phyloP scores from a whole-genome alignment of 257 asterid species.

The Primulina eburnea region DNA sequence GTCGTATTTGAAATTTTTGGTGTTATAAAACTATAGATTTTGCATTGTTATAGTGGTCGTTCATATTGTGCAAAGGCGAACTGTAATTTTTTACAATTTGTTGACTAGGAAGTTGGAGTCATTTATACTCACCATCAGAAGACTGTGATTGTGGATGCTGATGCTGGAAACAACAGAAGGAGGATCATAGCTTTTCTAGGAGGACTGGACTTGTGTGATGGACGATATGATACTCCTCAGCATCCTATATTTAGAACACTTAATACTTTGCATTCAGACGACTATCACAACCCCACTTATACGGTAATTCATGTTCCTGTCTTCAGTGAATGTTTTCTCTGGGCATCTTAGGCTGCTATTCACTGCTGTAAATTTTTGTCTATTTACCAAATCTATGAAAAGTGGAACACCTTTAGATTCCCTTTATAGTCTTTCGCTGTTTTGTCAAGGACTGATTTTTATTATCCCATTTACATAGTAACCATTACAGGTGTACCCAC shows the following conservation, averaged over 20 bases:
- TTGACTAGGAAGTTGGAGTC: slow-evolving; percentile 83
- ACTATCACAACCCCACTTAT: slow-evolving; percentile 91
- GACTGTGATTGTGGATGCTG: slow-evolving; percentile 89
- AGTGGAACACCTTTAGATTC: neutral
- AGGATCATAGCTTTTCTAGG: slow-evolving; percentile 82
- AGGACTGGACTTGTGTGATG: slow-evolving; percentile 93
- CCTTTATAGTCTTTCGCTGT: neutral
- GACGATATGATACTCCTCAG: slow-evolving; percentile 86
- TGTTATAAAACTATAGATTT: neutral
- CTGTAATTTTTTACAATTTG: slow-evolving; percentile 5
- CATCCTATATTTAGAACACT: slow-evolving; percentile 75
- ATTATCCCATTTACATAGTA: neutral
- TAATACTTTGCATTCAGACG: slow-evolving; percentile 70
- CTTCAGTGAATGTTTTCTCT: slow-evolving; percentile 7
- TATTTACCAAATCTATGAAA: neutral
- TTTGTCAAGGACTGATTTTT: neutral
- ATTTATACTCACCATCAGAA: slow-evolving; percentile 98
- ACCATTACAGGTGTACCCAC: neutral
- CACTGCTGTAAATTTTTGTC: slow-evolving; percentile 2
- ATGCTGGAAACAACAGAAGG: slow-evolving; percentile 83
- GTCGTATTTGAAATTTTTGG: neutral
- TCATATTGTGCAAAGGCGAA: neutral
- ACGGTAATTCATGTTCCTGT: slow-evolving; percentile 45
- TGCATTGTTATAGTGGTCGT: slow-evolving; percentile 2
- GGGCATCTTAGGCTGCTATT: neutral